Evolutionary conservation across 345 rosid species (phyloP), one percentile per base, ranked within the genome.

Genomic region (Euphorbia lathyris): DNA sequence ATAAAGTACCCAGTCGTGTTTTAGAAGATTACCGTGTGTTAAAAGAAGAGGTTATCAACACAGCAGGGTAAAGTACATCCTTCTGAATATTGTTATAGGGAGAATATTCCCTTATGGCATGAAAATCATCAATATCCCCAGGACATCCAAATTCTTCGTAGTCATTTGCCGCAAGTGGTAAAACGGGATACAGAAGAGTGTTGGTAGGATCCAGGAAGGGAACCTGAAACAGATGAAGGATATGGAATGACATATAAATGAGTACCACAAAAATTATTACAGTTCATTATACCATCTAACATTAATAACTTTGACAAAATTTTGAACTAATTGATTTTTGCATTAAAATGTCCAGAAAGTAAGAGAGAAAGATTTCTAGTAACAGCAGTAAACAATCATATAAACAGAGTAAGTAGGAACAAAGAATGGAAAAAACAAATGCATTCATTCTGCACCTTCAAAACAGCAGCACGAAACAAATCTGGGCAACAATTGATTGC

Each of bases 61-160:
- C 87, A 25, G 96, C 85, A 63, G 99, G 99, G 74, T 88, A 95
- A 34, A 79, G 80, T 29, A 78, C 88, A 78, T 84, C 92, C 60
- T 85, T 83, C 69, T 83, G 92, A 75, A 95, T 86, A 76, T 88
- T 95, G 75, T 90, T 93, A 34, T 95, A 95, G 3, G 98, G 97
- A 48, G 97, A 90, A 81, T 85, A 92, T 61, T 85, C 77, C 6
- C 78, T 77, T 70, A 92, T 90, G 26, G 94, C 96, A 48, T 74
- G 85, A 79, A 95, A 90, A 61, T 95, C 97, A 66, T 86, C 85
- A 45, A 83, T 72, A 56, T 90, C 90, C 62, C 88, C 90, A 58
- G 97, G 97, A 81, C 81, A 86, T 40, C 99, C 97, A 74, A 92
- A 95, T 79, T 95, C 99, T 79, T 88, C 99, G 27, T 83, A 95